Evolutionary conservation across 441 rosid species (phyloP), one percentile per base, ranked within the genome.

Genomic region (Eruca vesicaria): DNA sequence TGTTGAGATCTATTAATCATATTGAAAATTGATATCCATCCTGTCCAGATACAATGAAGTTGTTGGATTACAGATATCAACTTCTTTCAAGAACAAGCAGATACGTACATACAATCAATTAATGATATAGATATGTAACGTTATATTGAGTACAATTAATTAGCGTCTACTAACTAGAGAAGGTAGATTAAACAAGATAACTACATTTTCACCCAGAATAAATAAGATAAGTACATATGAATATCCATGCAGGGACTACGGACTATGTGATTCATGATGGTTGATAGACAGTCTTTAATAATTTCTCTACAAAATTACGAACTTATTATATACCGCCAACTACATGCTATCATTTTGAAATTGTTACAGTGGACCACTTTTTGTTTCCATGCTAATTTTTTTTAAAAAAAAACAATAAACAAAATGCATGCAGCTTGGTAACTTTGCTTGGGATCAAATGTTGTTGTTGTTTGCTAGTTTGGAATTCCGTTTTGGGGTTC

Each of bases 11-110:
- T 38, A 38, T 10, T 55, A 55, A 55, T 36, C 62, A 19, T 12
- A 58, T 31, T 32, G 53, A 59, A 66, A 68, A 74, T 29, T 61
- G 18, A 26, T 18, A 61, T 35, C 18, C 56, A 36, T 41, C 35
- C 4, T 68, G 79, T 68, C 79, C 58, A 52, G 59, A 28, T 75
- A 61, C 79, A 75, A 68, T 55, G 74, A 69, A 69, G 75, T 56
- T n/a, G 74, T 62, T 69, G 68, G 69, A n/a, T 20, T 53, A 53
- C 79, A 64, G 31, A 69, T 55, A 69, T 52, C 45, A 62, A 28
- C 20, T 38, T 69, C 28, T 62, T 26, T 62, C 52, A 69, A 35
- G 45, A 75, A 62, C 65, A 38, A 63, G 60, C 15, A 68, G 64
- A 60, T 31, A 60, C 41, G 64, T 36, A 21, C 70, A 31, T 63